phyloP scores from a whole-genome alignment of 495 filamentous ascomycete genomes.

The Xylaria intraflava region DNA sequence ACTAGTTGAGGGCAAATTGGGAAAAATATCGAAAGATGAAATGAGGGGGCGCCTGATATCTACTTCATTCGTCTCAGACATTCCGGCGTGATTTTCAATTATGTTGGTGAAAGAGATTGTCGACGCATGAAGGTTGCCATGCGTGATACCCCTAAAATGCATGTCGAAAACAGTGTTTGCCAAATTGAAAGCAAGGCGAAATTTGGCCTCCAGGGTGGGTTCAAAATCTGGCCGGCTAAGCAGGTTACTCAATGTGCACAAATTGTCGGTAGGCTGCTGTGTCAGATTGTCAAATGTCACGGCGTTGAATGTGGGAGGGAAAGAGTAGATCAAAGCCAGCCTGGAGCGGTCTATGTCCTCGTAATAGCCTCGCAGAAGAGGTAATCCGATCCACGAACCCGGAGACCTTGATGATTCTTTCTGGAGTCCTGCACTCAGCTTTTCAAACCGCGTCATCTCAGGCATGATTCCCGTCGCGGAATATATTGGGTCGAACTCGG shows the following conservation, averaged over 20 bases:
- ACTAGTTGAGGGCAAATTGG: slow-evolving; percentile 49
- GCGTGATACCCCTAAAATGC: slow-evolving; percentile 66
- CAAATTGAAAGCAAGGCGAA: slow-evolving; percentile 74
- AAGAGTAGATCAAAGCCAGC: slow-evolving; percentile 76
- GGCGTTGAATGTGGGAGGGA: slow-evolving; percentile 59
- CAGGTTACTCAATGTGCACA: slow-evolving; percentile 43
- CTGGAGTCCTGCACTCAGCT: slow-evolving; percentile 51
- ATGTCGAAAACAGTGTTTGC: slow-evolving; percentile 68
- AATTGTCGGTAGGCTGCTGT: slow-evolving; percentile 43
- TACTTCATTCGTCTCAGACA: slow-evolving; percentile 28
- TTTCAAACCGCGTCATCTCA: slow-evolving; percentile 57
- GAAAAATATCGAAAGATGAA: slow-evolving; percentile 76
- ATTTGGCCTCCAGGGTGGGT: slow-evolving; percentile 66
- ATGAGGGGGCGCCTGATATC: slow-evolving; percentile 71
- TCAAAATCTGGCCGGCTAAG: slow-evolving; percentile 49
- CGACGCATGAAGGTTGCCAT: slow-evolving; percentile 72
- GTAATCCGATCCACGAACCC: slow-evolving; percentile 56
- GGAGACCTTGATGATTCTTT: slow-evolving; percentile 47
- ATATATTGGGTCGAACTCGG: slow-evolving; percentile 56
- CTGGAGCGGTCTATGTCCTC: slow-evolving; percentile 71
- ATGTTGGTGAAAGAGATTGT: slow-evolving; percentile 74
- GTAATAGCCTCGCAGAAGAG: slow-evolving; percentile 71
- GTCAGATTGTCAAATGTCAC: slow-evolving; percentile 49
- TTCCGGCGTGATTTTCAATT: slow-evolving; percentile 31
- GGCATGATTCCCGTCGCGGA: slow-evolving; percentile 56